phyloP scores from a whole-genome alignment of 1,284 basidiomycete genomes.

The Coniophora puteana region DNA sequence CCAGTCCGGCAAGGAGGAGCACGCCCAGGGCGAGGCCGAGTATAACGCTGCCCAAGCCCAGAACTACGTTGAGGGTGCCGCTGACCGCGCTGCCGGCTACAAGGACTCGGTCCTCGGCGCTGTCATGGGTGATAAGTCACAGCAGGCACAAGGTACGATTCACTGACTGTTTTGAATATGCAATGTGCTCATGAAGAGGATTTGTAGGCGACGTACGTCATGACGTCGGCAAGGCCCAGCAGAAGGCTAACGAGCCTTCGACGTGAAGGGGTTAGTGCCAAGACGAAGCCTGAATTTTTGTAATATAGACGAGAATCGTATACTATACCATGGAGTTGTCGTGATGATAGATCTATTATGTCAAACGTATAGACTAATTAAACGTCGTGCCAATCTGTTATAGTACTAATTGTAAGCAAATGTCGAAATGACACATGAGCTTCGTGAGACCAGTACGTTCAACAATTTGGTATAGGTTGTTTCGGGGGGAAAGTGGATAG shows the following conservation, averaged over 20 bases:
- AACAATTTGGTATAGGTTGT: too few relatives aligned
- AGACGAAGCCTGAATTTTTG: too few relatives aligned
- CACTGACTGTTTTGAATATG: background rate
- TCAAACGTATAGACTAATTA: too few relatives aligned
- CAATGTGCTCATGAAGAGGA: background rate
- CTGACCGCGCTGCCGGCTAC: constrained; percentile 62
- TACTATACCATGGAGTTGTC: too few relatives aligned
- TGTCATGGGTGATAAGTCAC: constrained; percentile 58
- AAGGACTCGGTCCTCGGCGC: constrained; percentile 65
- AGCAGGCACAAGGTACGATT: constrained; percentile 52
- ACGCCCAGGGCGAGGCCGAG: constrained; percentile 61
- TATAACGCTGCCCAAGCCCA: constrained; percentile 52
- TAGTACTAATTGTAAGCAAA: too few relatives aligned
- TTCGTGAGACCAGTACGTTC: too few relatives aligned
- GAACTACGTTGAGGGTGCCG: constrained; percentile 53
- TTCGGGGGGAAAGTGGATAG: too few relatives aligned
- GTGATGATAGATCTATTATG: too few relatives aligned
- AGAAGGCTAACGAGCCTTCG: constrained; percentile 51
- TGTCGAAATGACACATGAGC: too few relatives aligned
- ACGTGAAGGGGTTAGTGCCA: too few relatives aligned
- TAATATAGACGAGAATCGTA: too few relatives aligned
- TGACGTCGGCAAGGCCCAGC: constrained; percentile 57
- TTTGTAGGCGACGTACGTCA: constrained; percentile 49
- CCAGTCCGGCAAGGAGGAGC: constrained; percentile 61
- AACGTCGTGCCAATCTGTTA: too few relatives aligned